Conservation (phyloP, 805 yeast species). For the Saturnispora ahearnii region DNA sequence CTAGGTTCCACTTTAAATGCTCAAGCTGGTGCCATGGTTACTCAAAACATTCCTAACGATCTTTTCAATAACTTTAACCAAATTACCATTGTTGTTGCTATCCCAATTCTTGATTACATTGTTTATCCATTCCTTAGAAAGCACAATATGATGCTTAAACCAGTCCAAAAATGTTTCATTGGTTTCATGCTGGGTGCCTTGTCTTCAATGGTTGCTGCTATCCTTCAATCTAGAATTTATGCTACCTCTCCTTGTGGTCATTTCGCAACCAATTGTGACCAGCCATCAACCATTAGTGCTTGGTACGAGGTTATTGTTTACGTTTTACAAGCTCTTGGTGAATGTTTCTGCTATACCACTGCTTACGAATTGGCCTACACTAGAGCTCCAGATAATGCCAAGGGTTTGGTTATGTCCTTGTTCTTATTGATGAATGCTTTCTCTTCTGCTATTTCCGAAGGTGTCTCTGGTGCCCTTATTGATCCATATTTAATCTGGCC, state of each 20-base stretch:
- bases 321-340: constrained; percentile 39
- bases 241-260: constrained; percentile 44
- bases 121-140: constrained; percentile 36
- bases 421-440: constrained; percentile 34
- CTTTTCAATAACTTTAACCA: constrained; percentile 28
- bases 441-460: constrained; percentile 40
- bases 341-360: constrained; percentile 42
- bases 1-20: constrained; percentile 40
- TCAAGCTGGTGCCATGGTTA: constrained; percentile 46
- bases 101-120: constrained; percentile 40
- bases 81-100: constrained; percentile 41
- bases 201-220: constrained; percentile 42
- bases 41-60: constrained; percentile 48
- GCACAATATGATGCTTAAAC: no score
- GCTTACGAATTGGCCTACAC: constrained; percentile 47
- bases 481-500: constrained; percentile 38
- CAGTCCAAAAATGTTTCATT: constrained; percentile 27
- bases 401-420: constrained; percentile 42
- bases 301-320: constrained; percentile 28
- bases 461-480: constrained; percentile 31
- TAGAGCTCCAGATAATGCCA: constrained; percentile 43
- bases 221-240: constrained; percentile 40
- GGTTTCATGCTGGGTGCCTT: constrained; percentile 41
- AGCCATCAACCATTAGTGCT: constrained; percentile 26
- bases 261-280: constrained; percentile 31